These are phyloP conservation scores for Phytophthora rubi DNA, from an alignment of 352 stramenopile species.

Conservation along the genomic window DNA sequence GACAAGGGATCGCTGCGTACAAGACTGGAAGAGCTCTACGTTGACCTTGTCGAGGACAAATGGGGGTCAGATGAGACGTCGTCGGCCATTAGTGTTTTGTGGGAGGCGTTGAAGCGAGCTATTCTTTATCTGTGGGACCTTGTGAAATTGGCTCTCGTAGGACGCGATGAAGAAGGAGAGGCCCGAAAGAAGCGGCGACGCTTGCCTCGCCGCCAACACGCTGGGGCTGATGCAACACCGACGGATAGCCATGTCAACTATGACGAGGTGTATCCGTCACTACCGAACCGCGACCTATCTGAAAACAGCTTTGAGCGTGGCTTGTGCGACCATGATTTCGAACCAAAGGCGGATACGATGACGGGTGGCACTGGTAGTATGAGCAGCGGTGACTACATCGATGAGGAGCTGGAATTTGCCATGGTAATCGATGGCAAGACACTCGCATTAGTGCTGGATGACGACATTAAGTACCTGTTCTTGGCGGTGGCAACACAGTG, in stretches of 20 bases:
- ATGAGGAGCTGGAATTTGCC: conserved; percentile 87
- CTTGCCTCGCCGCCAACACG: conserved; percentile 57
- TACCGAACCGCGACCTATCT: conserved; percentile 58
- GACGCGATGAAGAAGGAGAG: conserved; percentile 75
- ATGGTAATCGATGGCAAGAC: conserved; percentile 93
- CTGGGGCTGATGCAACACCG: conserved; percentile 38
- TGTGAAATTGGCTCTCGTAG: conserved; percentile 71
- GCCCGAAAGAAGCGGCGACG: conserved; percentile 73
- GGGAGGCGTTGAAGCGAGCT: conserved; percentile 76
- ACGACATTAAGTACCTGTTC: conserved; percentile 92
- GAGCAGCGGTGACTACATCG: conserved; percentile 60
- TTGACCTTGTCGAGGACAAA: conserved; percentile 88
- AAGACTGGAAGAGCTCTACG: conserved; percentile 85
- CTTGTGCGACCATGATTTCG: conserved; percentile 70
- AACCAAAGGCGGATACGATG: conserved; percentile 60
- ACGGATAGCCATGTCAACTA: conserved; percentile 53
- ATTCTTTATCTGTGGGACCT: conserved; percentile 73
- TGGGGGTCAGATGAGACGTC: conserved; percentile 87
- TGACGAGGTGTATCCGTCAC: conserved; percentile 74
- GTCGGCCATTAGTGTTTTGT: conserved; percentile 76
- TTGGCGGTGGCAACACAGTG: conserved; percentile 87
- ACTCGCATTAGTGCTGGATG: conserved; percentile 78
- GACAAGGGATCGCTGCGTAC: conserved; percentile 80
- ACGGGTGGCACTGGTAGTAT: conserved; percentile 36
- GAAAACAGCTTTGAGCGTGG: conserved; percentile 63